These are phyloP conservation scores for Penicillium sp. DNA, from an alignment of 2,329 filamentous ascomycete genomes.

Conservation along the genomic window DNA sequence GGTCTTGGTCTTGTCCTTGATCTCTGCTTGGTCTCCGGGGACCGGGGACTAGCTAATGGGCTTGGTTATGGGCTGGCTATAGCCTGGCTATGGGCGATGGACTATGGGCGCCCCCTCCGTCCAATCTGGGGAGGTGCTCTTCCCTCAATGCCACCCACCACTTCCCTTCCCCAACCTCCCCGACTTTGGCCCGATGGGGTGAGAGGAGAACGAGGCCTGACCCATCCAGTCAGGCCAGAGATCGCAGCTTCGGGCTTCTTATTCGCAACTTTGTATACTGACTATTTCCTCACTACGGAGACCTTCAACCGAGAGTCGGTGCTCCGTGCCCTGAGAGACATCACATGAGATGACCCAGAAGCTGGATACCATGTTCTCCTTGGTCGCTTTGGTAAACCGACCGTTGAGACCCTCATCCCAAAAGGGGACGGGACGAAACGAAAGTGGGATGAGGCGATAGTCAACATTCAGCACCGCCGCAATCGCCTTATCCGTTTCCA, in stretches of 20 bases:
- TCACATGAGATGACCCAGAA: constrained; percentile 23
- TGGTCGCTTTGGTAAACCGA: constrained; percentile 26
- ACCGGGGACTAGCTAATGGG: background rate
- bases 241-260: constrained; percentile 18
- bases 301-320: constrained; percentile 15
- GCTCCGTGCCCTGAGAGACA: constrained; percentile 22
- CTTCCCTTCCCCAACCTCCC: constrained; percentile 13
- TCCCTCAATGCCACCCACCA: background rate
- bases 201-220: background rate
- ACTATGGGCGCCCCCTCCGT: background rate
- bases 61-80: background rate
- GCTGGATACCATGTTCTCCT: constrained; percentile 24
- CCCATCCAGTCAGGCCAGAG: constrained; percentile 24
- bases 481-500: constrained; percentile 19
- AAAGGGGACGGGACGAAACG: constrained; percentile 22
- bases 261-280: constrained; percentile 18
- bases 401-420: constrained; percentile 23
- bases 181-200: constrained; percentile 5
- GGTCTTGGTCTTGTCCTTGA: background rate
- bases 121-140: constrained; percentile 26
- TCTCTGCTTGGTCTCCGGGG: too few relatives aligned
- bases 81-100: background rate
- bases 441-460: constrained; percentile 14
- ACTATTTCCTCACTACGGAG: constrained; percentile 9
- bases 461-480: constrained; percentile 27